phyloP scores from a whole-genome alignment of 345 rosid genomes.

The Citrus cavaleriei region DNA sequence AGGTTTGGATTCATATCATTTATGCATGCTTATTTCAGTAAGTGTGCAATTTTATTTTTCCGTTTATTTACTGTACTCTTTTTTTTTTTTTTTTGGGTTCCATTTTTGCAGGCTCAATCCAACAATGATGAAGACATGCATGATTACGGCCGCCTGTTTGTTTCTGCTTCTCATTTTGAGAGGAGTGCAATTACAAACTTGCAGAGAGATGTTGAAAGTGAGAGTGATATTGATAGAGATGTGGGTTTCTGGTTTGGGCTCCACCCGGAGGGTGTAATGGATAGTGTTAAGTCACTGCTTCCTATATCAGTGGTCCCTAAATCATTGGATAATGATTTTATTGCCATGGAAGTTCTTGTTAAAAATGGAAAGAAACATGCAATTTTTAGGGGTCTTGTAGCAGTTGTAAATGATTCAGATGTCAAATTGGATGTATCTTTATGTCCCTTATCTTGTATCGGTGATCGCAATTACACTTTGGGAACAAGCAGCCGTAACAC shows the following conservation, averaged over 20 bases:
- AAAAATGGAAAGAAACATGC: constrained; percentile 94
- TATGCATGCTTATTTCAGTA: not conserved
- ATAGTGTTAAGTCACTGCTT: constrained; percentile 81
- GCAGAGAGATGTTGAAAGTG: constrained; percentile 44
- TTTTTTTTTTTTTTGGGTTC: not conserved
- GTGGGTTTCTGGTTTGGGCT: constrained; percentile 89
- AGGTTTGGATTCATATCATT: constrained; percentile 33
- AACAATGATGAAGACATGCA: constrained; percentile 43
- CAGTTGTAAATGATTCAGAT: constrained; percentile 82
- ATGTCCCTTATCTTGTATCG: constrained; percentile 34
- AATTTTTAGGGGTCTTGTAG: constrained; percentile 81
- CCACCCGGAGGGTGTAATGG: constrained; percentile 61
- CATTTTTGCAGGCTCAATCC: constrained; percentile 38
- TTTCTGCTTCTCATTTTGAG: constrained; percentile 79
- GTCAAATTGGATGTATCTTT: constrained; percentile 66
- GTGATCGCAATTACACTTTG: constrained; percentile 27
- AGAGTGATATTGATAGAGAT: constrained; percentile 48
- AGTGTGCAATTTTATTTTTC: not conserved
- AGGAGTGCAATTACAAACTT: constrained; percentile 52
- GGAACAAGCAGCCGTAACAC: constrained; percentile 40
- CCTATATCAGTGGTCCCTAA: constrained; percentile 82
- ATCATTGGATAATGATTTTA: constrained; percentile 48
- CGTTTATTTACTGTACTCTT: not conserved
- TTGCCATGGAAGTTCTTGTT: constrained; percentile 85
- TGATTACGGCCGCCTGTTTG: constrained; percentile 61